Conservation (phyloP, 2,329 filamentous ascomycete genomes). For the Juglanconis juglandina region DNA sequence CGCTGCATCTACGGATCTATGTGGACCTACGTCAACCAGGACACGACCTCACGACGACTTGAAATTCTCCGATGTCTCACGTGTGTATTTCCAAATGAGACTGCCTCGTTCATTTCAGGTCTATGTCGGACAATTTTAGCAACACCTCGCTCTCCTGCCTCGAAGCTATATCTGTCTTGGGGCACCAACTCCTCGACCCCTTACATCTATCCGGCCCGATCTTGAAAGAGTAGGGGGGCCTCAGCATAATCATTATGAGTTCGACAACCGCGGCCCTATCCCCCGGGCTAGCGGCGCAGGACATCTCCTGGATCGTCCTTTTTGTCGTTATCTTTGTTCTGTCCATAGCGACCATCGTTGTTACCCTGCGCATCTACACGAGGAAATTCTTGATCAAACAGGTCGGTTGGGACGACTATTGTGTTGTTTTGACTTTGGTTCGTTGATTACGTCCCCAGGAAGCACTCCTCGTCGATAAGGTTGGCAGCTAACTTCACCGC, state of each 20-base stretch:
- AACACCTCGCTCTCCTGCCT: not conserved
- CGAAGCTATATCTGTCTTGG: conserved; percentile 1
- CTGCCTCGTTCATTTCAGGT: conserved; percentile 4
- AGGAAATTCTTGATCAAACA: conserved; percentile 26
- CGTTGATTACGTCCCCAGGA: conserved; percentile 3
- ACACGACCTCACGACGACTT: not conserved
- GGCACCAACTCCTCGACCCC: not conserved
- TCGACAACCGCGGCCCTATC: not conserved
- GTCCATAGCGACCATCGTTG: conserved; percentile 17
- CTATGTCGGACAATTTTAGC: not conserved
- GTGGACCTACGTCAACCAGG: not conserved
- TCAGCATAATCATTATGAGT: conserved; percentile 4
- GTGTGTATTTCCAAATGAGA: conserved; percentile 2
- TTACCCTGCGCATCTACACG: conserved; percentile 30
- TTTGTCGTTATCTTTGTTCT: conserved; percentile 9
- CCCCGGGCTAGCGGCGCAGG: not conserved
- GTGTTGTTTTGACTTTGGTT: conserved; percentile 37
- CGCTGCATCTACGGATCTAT: no score
- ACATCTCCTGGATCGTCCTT: conserved; percentile 4
- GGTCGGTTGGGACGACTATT: conserved; percentile 30
- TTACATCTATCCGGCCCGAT: not conserved
- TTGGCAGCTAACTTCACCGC: not conserved
- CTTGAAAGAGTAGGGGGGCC: conserved; percentile 4
- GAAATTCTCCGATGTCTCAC: conserved; percentile 5
- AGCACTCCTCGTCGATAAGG: not conserved